Evolutionary conservation across 306 rosid genomes (phyloP).

Genomic region (Lagenaria siceraria): DNA sequence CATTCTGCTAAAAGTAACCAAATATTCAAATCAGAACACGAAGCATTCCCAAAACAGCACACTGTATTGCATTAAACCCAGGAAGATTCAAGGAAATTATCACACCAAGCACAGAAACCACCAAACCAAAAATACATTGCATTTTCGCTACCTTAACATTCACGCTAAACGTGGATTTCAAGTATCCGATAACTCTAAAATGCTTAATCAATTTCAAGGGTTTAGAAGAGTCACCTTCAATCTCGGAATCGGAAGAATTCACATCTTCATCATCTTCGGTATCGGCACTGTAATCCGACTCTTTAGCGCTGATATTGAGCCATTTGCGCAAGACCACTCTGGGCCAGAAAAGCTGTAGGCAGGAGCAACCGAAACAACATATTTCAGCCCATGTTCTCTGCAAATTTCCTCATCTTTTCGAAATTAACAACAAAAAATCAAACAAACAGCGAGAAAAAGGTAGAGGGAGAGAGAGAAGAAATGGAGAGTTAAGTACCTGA

Average conservation of each 20-base stretch:
- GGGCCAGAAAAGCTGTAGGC: conserved; percentile 71
- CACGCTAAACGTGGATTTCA: background rate
- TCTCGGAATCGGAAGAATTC: conserved; percentile 33
- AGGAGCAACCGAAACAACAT: conserved; percentile 44
- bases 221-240: conserved; percentile 25
- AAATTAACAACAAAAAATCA: conserved; percentile 17
- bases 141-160: background rate
- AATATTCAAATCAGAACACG: background rate
- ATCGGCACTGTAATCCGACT: conserved; percentile 63
- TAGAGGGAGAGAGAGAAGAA: conserved; percentile 5
- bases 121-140: background rate
- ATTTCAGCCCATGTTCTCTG: conserved; percentile 64
- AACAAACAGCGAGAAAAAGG: background rate
- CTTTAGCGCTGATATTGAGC: conserved; percentile 48
- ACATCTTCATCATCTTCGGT: conserved; percentile 39
- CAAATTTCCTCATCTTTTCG: conserved; percentile 43
- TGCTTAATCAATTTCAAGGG: background rate
- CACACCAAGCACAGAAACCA: background rate
- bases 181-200: background rate
- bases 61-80: background rate
- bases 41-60: background rate
- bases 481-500: conserved; percentile 28
- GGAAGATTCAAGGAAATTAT: background rate
- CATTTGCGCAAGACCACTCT: conserved; percentile 61
- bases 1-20: conserved; percentile 17